A percentile compares a stretch with the other conserved stretches of the same genome.
phyloP scores from a whole-genome alignment of 176 grass and related monocot species.

The Puya raimondii region DNA sequence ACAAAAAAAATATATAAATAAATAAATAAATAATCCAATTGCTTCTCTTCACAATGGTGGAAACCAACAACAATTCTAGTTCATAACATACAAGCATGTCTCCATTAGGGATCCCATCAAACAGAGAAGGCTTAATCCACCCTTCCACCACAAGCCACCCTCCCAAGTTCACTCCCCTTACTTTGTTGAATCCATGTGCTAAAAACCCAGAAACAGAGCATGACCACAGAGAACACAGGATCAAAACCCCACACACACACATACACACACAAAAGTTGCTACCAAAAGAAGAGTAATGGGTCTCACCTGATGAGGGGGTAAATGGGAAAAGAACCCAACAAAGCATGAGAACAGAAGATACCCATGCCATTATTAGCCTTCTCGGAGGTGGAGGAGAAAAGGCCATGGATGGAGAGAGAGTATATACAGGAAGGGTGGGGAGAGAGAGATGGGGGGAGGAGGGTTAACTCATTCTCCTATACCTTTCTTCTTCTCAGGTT shows the following conservation, averaged over 20 bases:
- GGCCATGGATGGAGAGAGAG: constrained; percentile 3
- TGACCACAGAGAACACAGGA: not conserved
- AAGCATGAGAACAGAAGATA: constrained; percentile 18
- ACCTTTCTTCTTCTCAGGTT: constrained; percentile 51
- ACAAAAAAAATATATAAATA: no score
- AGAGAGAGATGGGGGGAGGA: constrained; percentile 1
- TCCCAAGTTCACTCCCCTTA: constrained; percentile 73
- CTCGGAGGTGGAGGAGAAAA: constrained; percentile 4
- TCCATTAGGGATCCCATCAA: constrained; percentile 61
- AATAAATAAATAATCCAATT: not conserved
- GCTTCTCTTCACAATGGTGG: not conserved
- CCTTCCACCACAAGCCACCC: constrained; percentile 85
- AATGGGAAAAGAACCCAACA: constrained; percentile 18
- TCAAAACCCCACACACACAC: not conserved
- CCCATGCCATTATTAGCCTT: constrained; percentile 6
- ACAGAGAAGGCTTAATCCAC: constrained; percentile 83
- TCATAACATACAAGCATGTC: constrained; percentile 64
- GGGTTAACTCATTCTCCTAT: constrained; percentile 8
- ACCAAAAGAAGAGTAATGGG: not conserved
- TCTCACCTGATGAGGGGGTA: constrained; percentile 13
- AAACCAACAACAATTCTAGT: not conserved
- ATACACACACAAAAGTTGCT: not conserved
- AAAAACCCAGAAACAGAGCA: constrained; percentile 3
- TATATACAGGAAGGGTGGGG: constrained; percentile 9
- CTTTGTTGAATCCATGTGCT: constrained; percentile 47